phyloP scores from a whole-genome alignment of 129 eudicot genomes.

The Calendula officinalis region DNA sequence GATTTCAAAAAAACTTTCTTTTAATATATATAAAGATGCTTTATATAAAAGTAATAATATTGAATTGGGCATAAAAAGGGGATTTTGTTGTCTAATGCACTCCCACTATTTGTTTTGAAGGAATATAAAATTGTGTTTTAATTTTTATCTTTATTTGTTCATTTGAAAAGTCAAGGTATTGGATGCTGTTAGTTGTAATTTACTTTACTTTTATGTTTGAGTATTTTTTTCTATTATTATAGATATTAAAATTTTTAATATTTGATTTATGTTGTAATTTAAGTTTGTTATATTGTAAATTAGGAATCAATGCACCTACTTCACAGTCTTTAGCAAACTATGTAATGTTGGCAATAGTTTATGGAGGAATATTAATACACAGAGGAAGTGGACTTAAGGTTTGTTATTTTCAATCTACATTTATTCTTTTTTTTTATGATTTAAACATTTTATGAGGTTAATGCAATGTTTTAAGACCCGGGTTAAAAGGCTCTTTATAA shows the following conservation, averaged over 20 bases:
- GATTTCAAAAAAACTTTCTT: too few relatives aligned
- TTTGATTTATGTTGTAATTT: background rate
- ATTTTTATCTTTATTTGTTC: too few relatives aligned
- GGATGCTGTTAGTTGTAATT: too few relatives aligned
- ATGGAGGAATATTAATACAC: constrained; percentile 64
- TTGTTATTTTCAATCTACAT: constrained; percentile 17
- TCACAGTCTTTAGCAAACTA: constrained; percentile 85
- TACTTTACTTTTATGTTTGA: too few relatives aligned
- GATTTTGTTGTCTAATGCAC: constrained; percentile 14
- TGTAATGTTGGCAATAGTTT: constrained; percentile 68
- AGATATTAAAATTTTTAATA: background rate
- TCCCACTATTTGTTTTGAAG: too few relatives aligned
- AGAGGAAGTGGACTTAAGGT: constrained; percentile 74
- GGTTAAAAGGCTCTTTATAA: too few relatives aligned
- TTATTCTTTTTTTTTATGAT: constrained; percentile 5
- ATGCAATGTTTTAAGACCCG: background rate
- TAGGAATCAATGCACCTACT: constrained; percentile 95
- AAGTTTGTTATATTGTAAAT: constrained; percentile 1
- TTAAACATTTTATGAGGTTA: background rate
- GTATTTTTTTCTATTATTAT: background rate
- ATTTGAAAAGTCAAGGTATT: too few relatives aligned
- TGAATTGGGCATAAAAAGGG: constrained; percentile 21
- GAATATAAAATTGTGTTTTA: too few relatives aligned
- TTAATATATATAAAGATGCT: too few relatives aligned
- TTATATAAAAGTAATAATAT: constrained; percentile 11